Evolutionary conservation across 2,329 filamentous ascomycete species (phyloP).

Genomic region (Fusarium hostae): DNA sequence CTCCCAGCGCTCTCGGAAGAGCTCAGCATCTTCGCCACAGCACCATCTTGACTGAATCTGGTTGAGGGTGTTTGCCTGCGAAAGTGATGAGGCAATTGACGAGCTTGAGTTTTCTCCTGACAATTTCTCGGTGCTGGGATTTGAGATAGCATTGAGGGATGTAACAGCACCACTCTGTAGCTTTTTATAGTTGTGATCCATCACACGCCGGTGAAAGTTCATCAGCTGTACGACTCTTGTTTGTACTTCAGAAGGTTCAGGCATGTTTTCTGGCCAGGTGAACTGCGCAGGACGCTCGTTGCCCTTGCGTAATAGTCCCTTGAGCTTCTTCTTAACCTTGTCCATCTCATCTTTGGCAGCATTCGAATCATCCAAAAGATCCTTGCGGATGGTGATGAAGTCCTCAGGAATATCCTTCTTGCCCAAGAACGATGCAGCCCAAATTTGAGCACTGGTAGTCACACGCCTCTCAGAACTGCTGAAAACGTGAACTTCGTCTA

Average conservation of each 20-base stretch:
- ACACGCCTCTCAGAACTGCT: conserved; percentile 96
- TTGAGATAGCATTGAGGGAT: conserved; percentile 68
- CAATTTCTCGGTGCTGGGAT: conserved; percentile 60
- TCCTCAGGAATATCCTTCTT: conserved; percentile 86
- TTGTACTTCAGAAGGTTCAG: conserved; percentile 93
- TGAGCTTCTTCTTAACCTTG: conserved; percentile 99
- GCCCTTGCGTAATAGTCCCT: conserved; percentile 90
- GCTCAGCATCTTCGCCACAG: conserved; percentile 90
- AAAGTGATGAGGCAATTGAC: conserved; percentile 62
- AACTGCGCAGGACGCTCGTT: conserved; percentile 94
- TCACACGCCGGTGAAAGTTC: conserved; percentile 95
- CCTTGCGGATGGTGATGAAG: conserved; percentile 91
- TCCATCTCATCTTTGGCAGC: conserved; percentile 99
- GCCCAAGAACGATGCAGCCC: conserved; percentile 87
- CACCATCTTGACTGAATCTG: conserved; percentile 93
- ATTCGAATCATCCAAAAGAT: conserved; percentile 96
- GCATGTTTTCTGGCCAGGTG: conserved; percentile 96
- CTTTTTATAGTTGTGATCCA: conserved; percentile 92
- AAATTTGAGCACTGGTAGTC: conserved; percentile 96
- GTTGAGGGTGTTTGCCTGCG: conserved; percentile 71
- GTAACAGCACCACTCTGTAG: conserved; percentile 75
- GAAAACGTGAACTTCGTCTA: conserved; percentile 94
- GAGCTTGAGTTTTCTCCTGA: conserved; percentile 55
- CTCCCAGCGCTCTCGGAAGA: conserved; percentile 98
- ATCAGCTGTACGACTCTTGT: conserved; percentile 93